Evolutionary conservation across 73 alveolate species (phyloP), one percentile per base, ranked within the genome.

Genomic region (Blepharisma japonicum): DNA sequence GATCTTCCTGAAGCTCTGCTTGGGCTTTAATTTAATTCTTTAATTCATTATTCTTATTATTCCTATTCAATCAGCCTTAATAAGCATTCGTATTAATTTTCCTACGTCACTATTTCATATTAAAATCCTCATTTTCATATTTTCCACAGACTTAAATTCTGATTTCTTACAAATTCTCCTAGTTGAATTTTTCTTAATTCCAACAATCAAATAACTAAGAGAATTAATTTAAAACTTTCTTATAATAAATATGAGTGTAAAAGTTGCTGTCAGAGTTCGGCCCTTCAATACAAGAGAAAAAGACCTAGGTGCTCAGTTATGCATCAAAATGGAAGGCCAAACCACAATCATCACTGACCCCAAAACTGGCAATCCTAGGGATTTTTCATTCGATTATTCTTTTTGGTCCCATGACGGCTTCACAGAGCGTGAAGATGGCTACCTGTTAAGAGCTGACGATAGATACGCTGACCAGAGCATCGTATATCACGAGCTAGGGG

Each of bases 211-310:
- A 32, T 32, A 32, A 32, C n/a, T 32, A 32, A 32, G 42, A 32
- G 42, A 32, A 32, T 3, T 32, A 32, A 32, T 32, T 3, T 1
- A 32, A 32, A 32, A 32, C 5, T 32, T 32, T 32, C 0, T 3
- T 32, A 32, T 32, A 32, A 32, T 32, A 32, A 32, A 32, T 32
- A 32, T 32, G 42, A 32, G 42, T 32, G 74, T 96, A 38, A 91
- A 87, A 72, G 99, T 97, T 20, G 99, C 98, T 9, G 99, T 97
- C 18, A 89, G 99, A 78, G 98, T 97, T 56, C 92, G 99, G 23
- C 99, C 99, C 3, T 97, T 90, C 87, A 97, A 94, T 71, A 76
- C 84, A 48, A 81, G 99, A 68, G 99, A 97, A 84, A 80, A 77
- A 55, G 90, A 89, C 27, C 86, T 86, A 56, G 83, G 87, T 38